These are phyloP conservation scores for Spathaspora jeffriesii DNA, from an alignment of 1,139 yeast species.

Conservation along the genomic window DNA sequence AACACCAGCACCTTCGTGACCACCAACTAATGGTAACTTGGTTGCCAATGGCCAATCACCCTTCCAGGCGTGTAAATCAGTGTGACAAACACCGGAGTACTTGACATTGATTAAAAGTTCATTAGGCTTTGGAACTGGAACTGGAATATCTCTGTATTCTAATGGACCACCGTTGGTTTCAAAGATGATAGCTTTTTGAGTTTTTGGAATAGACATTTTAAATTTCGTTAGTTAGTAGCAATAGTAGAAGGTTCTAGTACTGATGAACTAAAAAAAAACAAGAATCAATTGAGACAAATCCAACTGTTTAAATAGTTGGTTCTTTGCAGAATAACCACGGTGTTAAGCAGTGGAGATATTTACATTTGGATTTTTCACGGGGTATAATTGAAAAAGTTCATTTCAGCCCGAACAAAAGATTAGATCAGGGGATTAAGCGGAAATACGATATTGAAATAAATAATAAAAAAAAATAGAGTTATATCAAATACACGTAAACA, in stretches of 20 bases:
- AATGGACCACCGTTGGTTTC: constrained; percentile 45
- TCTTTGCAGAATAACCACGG: background rate
- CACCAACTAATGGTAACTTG: constrained; percentile 75
- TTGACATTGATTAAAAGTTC: constrained; percentile 68
- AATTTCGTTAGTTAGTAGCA: background rate
- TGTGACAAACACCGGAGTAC: constrained; percentile 81
- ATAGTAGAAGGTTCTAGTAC: background rate
- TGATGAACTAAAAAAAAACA: constrained; percentile 44
- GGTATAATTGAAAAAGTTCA: background rate
- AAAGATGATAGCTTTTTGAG: constrained; percentile 40
- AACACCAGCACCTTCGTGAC: constrained; percentile 84
- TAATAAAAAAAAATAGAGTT: background rate
- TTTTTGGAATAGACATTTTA: constrained; percentile 26
- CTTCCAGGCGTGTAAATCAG: constrained; percentile 79
- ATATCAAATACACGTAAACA: background rate
- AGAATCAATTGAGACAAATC: constrained; percentile 37
- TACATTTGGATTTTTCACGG: background rate
- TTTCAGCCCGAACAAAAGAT: too few relatives aligned
- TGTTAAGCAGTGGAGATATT: background rate
- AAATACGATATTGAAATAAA: background rate
- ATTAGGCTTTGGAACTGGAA: constrained; percentile 67
- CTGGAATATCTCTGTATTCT: constrained; percentile 62
- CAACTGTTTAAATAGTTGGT: background rate
- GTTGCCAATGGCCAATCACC: constrained; percentile 76
- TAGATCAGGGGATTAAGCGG: too few relatives aligned